Base-by-base conservation (phyloP, 768 basidiomycete genomes). In the Dendrothele bispora region DNA sequence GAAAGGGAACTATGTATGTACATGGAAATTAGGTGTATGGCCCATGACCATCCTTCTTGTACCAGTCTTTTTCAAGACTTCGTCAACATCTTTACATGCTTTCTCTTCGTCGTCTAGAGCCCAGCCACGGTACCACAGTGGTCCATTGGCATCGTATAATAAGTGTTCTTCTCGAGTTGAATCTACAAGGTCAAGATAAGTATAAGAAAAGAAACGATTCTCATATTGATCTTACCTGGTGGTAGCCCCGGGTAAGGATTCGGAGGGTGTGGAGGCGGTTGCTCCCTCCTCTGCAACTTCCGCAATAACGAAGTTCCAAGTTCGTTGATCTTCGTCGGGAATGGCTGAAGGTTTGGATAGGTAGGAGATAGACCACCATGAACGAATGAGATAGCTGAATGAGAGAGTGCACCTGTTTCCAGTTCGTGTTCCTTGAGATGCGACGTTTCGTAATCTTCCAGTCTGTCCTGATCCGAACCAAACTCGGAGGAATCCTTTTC, bases 61-160 rank as follows among this genome's bases (percentile, higher is more conserved):
- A 1, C 92, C 92, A 1, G 91, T 86, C 63, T 78, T 81, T 26
- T 75, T 61, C 43, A 91, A 68, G 15, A 95, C 86, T 21, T 72
- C 67, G 49, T 89, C 84, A 0, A 92, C 92, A 28, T 80, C 75
- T 2, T 56, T 62, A 63, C 97, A 99, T 4, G 80, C 81, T 42
- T 72, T 71, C 47, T 78, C 78, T 43, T 95, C 91, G 21, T 70
- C 66, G 11, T 86, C 83, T 42, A 82, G 72, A 14, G 95, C 95
- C 83, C 94, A 94, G 1, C 94, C 94, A 10, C 97, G 79, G 63
- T 94, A 97, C 97, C 97, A 98, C 37, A 95, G 65, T 3, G 94
- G 93, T 0, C 95, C 95, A 35, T 91, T 81, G 1, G 75, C 59
- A 20, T 75, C 78, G 57, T 95, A 97, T 28, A 98, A 61, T 27